These are phyloP conservation scores for Chenopodium formosanum DNA, from an alignment of 148 eudicot genomes.

Conservation along the genomic window DNA sequence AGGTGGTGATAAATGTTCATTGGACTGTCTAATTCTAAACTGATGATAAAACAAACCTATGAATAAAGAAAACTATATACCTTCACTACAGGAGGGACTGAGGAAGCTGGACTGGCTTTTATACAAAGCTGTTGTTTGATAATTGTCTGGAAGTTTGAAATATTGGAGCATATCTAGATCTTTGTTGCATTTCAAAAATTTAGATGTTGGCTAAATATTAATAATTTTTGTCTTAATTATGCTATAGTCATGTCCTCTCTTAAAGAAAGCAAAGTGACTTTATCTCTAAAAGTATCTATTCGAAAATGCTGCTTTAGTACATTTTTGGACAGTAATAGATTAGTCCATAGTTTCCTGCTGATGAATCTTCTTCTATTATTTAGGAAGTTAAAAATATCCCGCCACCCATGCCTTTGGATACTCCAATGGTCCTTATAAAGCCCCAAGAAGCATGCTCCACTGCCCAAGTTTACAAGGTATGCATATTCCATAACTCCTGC, in stretches of 20 bases:
- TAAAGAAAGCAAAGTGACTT: neutral
- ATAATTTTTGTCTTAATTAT: neutral
- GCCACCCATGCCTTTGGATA: conserved; percentile 59
- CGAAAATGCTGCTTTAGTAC: neutral
- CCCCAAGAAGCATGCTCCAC: conserved; percentile 92
- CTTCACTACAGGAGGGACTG: neutral
- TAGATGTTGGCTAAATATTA: neutral
- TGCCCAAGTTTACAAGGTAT: conserved; percentile 95
- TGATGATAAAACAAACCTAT: neutral
- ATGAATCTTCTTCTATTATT: conserved; percentile 12
- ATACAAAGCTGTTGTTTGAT: neutral
- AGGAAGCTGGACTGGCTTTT: neutral
- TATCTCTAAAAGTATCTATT: neutral
- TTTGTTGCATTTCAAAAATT: neutral
- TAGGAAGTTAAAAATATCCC: conserved; percentile 79
- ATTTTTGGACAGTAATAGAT: neutral
- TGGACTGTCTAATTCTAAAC: too few species aligned
- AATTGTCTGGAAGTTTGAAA: neutral
- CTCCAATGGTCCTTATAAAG: conserved; percentile 92
- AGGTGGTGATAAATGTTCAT: neutral
- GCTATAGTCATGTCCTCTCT: neutral
- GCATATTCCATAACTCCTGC: neutral
- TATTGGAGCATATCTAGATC: neutral
- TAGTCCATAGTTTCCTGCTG: neutral
- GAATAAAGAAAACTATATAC: neutral